A percentile compares a stretch with the other conserved stretches of the same genome.
Conservation (phyloP, 345 rosid species). For the Toxicodendron radicans region DNA sequence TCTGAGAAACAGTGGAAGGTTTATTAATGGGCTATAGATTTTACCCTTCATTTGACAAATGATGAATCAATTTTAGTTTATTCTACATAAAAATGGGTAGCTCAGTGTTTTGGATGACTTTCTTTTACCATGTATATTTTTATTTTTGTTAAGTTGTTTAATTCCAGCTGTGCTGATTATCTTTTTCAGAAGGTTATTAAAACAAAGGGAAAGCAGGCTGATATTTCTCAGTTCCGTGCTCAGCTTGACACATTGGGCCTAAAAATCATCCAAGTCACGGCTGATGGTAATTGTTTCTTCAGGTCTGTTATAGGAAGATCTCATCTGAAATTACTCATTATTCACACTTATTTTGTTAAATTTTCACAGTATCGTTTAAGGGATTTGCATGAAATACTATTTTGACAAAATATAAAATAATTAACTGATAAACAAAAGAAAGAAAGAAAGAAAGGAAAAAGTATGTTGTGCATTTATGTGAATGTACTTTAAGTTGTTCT, state of each 20-base stretch:
- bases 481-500: conserved; percentile 28
- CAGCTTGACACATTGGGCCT: conserved; percentile 78
- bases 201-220: conserved; percentile 69
- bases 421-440: too few species aligned
- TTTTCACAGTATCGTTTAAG: not conserved
- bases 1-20: not conserved
- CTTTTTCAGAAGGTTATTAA: conserved; percentile 23
- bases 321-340: not conserved
- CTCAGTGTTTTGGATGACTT: not conserved
- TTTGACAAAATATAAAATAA: not conserved
- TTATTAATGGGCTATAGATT: not conserved
- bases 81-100: not conserved
- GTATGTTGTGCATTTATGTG: not conserved
- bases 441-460: not conserved
- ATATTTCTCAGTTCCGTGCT: conserved; percentile 52
- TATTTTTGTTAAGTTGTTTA: not conserved
- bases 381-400: not conserved
- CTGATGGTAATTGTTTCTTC: conserved; percentile 98
- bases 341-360: not conserved
- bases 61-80: not conserved
- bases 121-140: not conserved
- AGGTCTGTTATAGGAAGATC: conserved; percentile 51
- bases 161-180: not conserved
- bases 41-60: not conserved
- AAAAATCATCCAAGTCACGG: conserved; percentile 69